Base-by-base conservation (phyloP, 305 asterid species). In the Rubia occidens region DNA sequence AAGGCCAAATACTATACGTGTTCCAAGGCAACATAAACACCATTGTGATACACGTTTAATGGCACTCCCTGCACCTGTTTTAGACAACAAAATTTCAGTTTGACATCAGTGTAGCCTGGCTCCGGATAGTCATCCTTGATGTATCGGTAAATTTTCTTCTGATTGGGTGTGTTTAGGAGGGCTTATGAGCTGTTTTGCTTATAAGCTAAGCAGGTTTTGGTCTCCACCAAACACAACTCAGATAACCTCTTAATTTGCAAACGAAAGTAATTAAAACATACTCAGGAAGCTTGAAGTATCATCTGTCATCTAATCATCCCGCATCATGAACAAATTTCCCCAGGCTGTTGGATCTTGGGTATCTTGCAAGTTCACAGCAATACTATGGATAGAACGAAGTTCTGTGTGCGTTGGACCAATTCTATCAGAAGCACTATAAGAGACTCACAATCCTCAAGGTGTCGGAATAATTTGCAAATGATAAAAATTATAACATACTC, bases 241-340 rank as follows among this genome's bases (percentile, higher is more conserved):
- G 88, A 89, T 69, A 88, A 89, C 42, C 47, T 77, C 20, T 24
- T 78, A 24, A 89, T 74, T 73, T 78, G 71, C 67, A 70, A 66
- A 92, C 95, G 68, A 14, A 49, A n/a, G n/a, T n/a, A n/a, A n/a
- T n/a, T n/a, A n/a, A n/a, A n/a, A n/a, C 88, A 95, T 87, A 80
- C 88, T 81, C 71, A 89, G 85, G 83, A 85, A 89, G 82, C 80
- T 81, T 11, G 96, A 81, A 64, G 78, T 42, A 72, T 85, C 90
- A 39, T 84, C 93, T 42, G 44, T 89, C 84, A 47, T 82, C 77
- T 11, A 88, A 84, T 93, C 98, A 92, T 78, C 86, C 90, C 59
- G 89, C 91, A 79, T 89, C 95, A 35, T 95, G 96, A 35, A 96
- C 98, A 60, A 92, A 92, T 61, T 92, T 59, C 88, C 84, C 66